Evolutionary conservation across 192 early-diverging fungal genomes (phyloP).

Genomic region (Powellomyces hirtus): DNA sequence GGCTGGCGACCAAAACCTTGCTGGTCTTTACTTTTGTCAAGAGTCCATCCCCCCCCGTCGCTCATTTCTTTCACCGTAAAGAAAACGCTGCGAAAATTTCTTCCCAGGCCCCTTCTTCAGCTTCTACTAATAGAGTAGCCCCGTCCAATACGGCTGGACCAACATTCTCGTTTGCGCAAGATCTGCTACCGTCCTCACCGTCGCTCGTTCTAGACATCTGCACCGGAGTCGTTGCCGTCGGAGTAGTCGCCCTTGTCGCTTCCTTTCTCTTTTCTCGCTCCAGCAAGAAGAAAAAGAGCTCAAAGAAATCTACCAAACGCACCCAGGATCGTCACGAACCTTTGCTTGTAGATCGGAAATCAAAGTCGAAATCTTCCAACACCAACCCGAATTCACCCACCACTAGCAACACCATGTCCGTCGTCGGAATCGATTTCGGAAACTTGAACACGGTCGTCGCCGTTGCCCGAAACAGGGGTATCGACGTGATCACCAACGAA

Average conservation of each 20-base stretch:
- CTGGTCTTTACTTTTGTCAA: too few species aligned
- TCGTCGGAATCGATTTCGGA: conserved; percentile 94
- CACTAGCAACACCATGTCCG: conserved; percentile 48
- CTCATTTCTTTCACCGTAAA: too few species aligned
- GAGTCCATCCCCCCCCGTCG: too few species aligned
- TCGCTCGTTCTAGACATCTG: background rate
- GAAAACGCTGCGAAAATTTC: too few species aligned
- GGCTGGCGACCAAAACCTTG: too few species aligned
- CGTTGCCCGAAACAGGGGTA: conserved; percentile 95
- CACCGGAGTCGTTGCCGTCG: conserved; percentile 19
- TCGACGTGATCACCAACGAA: conserved; percentile 96
- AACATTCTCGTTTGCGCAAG: too few species aligned
- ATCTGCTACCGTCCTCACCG: too few species aligned
- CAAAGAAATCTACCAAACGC: background rate
- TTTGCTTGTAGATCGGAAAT: conserved; percentile 1
- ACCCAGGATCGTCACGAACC: background rate
- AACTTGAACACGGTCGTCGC: conserved; percentile 95
- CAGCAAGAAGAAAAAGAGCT: background rate
- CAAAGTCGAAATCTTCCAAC: background rate
- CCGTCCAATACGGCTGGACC: too few species aligned
- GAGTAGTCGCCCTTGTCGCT: conserved; percentile 19
- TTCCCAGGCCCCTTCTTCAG: too few species aligned
- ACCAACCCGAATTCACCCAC: background rate
- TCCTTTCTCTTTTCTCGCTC: conserved; percentile 5
- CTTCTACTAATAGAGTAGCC: too few species aligned